Percentiles rank a stretch among this genome's conserved stretches.
These are phyloP conservation scores for Heterobasidion parviporum DNA, from an alignment of 1,284 basidiomycete species.

Conservation along the genomic window DNA sequence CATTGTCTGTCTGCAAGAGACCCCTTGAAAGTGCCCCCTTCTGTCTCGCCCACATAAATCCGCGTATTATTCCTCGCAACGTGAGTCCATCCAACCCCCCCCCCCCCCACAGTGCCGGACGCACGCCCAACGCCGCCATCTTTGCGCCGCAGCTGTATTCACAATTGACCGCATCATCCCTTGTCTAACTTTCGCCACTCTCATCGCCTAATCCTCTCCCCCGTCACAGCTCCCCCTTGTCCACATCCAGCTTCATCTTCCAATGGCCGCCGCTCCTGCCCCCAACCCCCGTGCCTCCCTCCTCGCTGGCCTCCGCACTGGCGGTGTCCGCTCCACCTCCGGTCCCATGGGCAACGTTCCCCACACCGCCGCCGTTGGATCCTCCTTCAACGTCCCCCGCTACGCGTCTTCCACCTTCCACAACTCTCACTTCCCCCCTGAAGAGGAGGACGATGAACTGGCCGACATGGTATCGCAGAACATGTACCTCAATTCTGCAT, in stretches of 20 bases:
- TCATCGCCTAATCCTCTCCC: constrained; percentile 8
- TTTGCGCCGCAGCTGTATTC: constrained; percentile 12
- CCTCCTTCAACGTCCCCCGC: constrained; percentile 52
- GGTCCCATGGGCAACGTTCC: constrained; percentile 30
- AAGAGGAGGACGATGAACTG: constrained; percentile 54
- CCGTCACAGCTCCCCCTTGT: constrained; percentile 11
- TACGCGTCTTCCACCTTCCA: constrained; percentile 33
- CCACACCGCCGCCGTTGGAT: constrained; percentile 58
- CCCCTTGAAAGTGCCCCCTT: not conserved
- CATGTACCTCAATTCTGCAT: constrained; percentile 26
- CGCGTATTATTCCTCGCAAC: constrained; percentile 1
- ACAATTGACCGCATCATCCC: constrained; percentile 10
- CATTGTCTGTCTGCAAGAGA: not conserved
- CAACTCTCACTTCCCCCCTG: constrained; percentile 33
- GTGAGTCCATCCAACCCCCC: not conserved
- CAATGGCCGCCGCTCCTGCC: constrained; percentile 50
- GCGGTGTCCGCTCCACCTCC: constrained; percentile 69
- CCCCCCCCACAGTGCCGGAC: not conserved
- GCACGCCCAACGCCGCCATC: not conserved
- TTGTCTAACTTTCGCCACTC: constrained; percentile 8
- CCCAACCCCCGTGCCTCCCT: constrained; percentile 70
- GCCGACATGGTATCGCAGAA: constrained; percentile 43
- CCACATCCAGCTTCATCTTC: constrained; percentile 18
- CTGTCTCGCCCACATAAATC: not conserved
- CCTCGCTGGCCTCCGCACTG: constrained; percentile 77